Base-by-base conservation (phyloP, 2,329 filamentous ascomycete species). In the Cryphonectria parasitica region DNA sequence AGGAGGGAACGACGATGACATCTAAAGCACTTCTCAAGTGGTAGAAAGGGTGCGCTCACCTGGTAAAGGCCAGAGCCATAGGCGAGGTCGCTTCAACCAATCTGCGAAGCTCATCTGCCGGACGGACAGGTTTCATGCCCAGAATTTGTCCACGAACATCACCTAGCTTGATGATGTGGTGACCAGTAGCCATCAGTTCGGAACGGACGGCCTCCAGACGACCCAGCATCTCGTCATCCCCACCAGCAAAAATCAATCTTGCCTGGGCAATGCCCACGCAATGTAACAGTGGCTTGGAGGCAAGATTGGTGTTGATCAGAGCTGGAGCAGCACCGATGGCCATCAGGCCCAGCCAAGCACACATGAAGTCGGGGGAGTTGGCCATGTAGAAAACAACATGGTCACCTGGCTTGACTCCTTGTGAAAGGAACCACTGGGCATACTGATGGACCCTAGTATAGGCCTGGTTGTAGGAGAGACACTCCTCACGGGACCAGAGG, bases 301-400 rank as follows among this genome's bases (percentile, higher is more conserved):
- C 83, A 10, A 93, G 81, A 76, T 93, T 90, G 77, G 90, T 88
- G 77, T 93, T 93, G 77, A 93, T 90, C 79, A 91, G 86, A 0
- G 91, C 90, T 0, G 91, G 91, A 0, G 89, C 89, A 19, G 88
- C 88, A 3, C 91, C 91, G 69, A 93, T 87, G 13, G 88, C 85
- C 84, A 87, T 87, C 3, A 90, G 80, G 0, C 87, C 91, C 56
- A 92, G 76, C 87, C 90, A 91, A 3, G 86, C 85, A 64, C 91
- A 87, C 11, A 91, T 75, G 74, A 92, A 92, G 69, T 93, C 90
- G 0, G 89, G 85, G 19, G 88, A 87, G 78, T 93, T 93, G 75
- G 84, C 85, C 78, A 92, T 86, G 78, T 90, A 92, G 71, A 93
- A 83, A 3, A 85, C 88, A 0, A 92, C 89, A 1, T 92, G 81